phyloP scores from a whole-genome alignment of 805 yeast species.

The Kuraishia molischiana region DNA sequence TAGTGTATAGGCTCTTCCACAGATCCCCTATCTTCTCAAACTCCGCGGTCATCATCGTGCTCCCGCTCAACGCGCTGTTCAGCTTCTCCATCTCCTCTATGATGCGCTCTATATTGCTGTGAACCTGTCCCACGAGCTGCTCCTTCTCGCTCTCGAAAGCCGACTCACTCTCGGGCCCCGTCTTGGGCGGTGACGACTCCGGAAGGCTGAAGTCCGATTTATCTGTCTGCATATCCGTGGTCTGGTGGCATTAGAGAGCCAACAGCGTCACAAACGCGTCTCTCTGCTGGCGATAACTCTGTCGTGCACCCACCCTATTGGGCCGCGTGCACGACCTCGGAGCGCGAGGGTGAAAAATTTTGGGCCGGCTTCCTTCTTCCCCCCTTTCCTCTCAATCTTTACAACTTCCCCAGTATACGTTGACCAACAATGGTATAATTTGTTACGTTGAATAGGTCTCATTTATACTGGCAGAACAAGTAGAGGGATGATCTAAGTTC shows the following conservation, averaged over 20 bases:
- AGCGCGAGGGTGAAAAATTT: too few relatives aligned
- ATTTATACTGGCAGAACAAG: neutral
- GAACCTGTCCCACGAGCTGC: neutral
- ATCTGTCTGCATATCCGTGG: too few relatives aligned
- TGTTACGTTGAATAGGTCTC: neutral
- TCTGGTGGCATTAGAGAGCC: too few relatives aligned
- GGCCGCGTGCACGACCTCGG: too few relatives aligned
- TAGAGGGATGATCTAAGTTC: neutral
- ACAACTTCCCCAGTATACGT: neutral
- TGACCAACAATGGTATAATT: neutral
- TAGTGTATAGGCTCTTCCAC: neutral
- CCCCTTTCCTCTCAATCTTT: neutral
- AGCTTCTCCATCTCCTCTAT: neutral
- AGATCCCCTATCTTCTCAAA: neutral
- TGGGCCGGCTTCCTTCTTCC: neutral
- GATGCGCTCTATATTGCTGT: neutral
- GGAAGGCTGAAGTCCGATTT: neutral
- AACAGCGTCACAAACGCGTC: too few relatives aligned
- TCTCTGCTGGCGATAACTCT: too few relatives aligned
- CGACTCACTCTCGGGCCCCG: neutral
- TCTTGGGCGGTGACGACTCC: neutral
- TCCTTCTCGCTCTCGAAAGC: neutral
- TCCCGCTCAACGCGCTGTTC: neutral
- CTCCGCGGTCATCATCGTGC: neutral
- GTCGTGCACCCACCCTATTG: too few relatives aligned